phyloP scores from a whole-genome alignment of 1,139 yeast genomes.

The Groenewaldozyma sp. region DNA sequence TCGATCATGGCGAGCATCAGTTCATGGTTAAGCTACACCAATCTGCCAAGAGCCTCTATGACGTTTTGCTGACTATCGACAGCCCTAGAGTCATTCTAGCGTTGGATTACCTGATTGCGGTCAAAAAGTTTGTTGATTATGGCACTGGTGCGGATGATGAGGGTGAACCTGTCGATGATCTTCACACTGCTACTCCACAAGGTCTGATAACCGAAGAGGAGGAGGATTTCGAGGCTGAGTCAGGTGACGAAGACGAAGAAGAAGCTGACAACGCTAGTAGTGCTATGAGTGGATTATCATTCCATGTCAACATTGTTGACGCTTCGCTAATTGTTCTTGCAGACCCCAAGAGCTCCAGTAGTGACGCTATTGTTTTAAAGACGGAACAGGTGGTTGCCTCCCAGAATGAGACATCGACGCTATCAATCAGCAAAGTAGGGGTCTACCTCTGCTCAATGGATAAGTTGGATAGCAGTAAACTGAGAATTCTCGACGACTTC shows the following conservation, averaged over 20 bases:
- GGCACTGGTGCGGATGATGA: conserved; percentile 28
- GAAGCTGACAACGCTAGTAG: conserved; percentile 12
- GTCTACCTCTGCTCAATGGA: conserved; percentile 79
- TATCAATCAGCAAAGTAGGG: conserved; percentile 74
- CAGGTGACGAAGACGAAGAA: conserved; percentile 10
- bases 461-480: conserved; percentile 44
- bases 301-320: conserved; percentile 63
- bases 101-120: conserved; percentile 71
- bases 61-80: conserved; percentile 59
- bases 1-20: conserved; percentile 56
- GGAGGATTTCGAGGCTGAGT: conserved; percentile 5
- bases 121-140: conserved; percentile 52
- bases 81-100: conserved; percentile 78
- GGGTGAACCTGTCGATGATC: conserved; percentile 8
- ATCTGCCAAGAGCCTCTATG: conserved; percentile 36
- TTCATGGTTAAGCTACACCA: conserved; percentile 47
- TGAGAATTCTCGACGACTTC: conserved; percentile 83
- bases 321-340: conserved; percentile 76
- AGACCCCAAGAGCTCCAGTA: conserved; percentile 55
- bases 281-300: conserved; percentile 27
- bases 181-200: background rate
- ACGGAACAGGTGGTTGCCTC: conserved; percentile 70
- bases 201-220: conserved; percentile 6
- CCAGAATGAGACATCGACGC: conserved; percentile 51
- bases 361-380: conserved; percentile 87